phyloP scores from a whole-genome alignment of 306 rosid species.

The Pachyrhizus erosus region DNA sequence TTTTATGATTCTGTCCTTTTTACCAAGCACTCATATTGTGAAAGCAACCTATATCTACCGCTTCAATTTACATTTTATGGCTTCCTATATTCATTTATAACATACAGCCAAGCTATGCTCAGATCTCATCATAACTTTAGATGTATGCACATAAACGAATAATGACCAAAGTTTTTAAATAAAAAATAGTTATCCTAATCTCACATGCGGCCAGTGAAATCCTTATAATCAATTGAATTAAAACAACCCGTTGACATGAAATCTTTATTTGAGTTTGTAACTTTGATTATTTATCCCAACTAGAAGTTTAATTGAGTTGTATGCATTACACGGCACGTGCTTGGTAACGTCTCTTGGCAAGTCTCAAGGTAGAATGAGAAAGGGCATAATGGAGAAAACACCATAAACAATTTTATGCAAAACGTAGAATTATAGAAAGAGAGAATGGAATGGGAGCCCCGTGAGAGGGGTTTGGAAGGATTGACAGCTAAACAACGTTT shows the following conservation, averaged over 20 bases:
- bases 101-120: neutral
- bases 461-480: constrained; percentile 77
- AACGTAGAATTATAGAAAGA: constrained; percentile 7
- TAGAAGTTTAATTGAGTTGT: neutral
- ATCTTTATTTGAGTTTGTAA: neutral
- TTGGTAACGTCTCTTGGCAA: neutral
- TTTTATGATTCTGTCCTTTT: neutral
- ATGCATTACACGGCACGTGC: neutral
- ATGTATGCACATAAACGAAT: neutral
- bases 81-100: neutral
- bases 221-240: neutral
- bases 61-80: neutral
- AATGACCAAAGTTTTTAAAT: neutral
- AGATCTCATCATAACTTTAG: neutral
- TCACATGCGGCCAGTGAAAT: neutral
- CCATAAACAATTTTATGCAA: neutral
- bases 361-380: neutral
- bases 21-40: neutral
- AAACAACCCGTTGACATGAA: neutral
- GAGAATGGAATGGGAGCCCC: constrained; percentile 48
- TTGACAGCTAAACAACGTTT: constrained; percentile 94
- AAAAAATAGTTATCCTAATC: neutral
- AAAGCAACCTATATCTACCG: constrained; percentile 26
- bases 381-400: constrained; percentile 25
- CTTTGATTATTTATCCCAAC: neutral